A percentile compares a stretch with the other conserved stretches of the same genome.
These are phyloP conservation scores for Aspergillus sp. DNA, from an alignment of 2,329 filamentous ascomycete species.

Conservation along the genomic window DNA sequence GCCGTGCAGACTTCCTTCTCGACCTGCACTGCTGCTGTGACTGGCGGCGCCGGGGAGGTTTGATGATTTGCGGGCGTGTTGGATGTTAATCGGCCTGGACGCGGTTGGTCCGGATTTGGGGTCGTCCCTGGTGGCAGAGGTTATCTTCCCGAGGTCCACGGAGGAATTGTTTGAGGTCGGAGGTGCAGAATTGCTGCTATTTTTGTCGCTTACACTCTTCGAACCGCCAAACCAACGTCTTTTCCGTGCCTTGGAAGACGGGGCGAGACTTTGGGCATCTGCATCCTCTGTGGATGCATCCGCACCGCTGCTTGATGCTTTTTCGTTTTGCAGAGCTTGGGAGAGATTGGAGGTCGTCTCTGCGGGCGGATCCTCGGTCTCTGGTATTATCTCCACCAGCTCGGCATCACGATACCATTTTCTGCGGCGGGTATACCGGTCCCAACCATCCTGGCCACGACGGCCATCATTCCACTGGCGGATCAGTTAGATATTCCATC, in stretches of 20 bases:
- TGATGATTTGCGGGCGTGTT: constrained; percentile 22
- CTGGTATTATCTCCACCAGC: constrained; percentile 66
- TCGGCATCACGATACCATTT: constrained; percentile 98
- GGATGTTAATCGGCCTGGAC: constrained; percentile 28
- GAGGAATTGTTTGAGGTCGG: constrained; percentile 14
- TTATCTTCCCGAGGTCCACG: constrained; percentile 18
- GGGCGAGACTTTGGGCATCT: constrained; percentile 22
- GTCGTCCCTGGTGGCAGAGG: constrained; percentile 13
- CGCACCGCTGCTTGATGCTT: constrained; percentile 10
- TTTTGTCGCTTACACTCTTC: constrained; percentile 25
- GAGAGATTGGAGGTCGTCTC: constrained; percentile 34
- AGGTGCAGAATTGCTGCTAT: constrained; percentile 14
- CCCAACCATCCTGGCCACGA: constrained; percentile 84
- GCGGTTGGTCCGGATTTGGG: constrained; percentile 10
- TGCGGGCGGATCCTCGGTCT: constrained; percentile 41
- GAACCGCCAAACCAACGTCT: constrained; percentile 35
- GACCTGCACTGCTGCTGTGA: constrained; percentile 11
- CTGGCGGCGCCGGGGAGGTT: constrained; percentile 16
- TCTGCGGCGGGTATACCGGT: constrained; percentile 82
- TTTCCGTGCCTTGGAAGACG: constrained; percentile 26
- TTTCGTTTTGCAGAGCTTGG: constrained; percentile 19
- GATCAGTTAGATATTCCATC: constrained; percentile 3
- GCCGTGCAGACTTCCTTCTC: constrained; percentile 17
- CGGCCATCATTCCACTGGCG: constrained; percentile 81
- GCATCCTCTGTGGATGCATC: constrained; percentile 17